Evolutionary conservation across 148 eudicot species (phyloP), one percentile per base, ranked within the genome.

Genomic region (Fagopyrum tataricum): DNA sequence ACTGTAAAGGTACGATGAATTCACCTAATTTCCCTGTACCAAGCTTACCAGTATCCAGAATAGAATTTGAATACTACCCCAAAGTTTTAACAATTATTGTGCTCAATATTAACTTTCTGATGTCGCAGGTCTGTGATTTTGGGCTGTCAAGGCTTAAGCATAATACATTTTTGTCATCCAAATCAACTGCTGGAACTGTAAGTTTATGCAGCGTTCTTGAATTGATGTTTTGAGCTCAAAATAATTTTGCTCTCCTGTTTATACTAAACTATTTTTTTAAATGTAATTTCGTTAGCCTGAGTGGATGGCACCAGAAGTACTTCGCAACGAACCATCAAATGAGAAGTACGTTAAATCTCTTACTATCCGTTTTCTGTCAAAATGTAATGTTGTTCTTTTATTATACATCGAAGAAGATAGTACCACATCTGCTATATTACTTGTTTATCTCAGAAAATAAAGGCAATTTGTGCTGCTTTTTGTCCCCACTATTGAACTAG

Each of bases 261-360:
- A 73, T 77, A 73, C 77, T 82, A 17, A 75, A 53, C 9, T 72
- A 75, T 78, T 67, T 26, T 56, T 17, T 73, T 31, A 31, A 1
- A 51, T 76, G 55, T 77, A 75, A 14, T 77, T 71, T 49, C 53
- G 66, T 69, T 74, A 95, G 99, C 97, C 99, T 37, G 97, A 95
- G 80, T 95, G 99, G 99, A 95, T 95, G 99, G 99, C 99, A 37
- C 99, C 99, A 15, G 99, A 95, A 86, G 99, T 95, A 72, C 96
- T 95, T 62, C 91, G 99, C 73, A 95, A 95, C 78, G 99, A 95
- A 82, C 96, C 86, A 75, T 91, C 99, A 78, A 91, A 90, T 79
- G 99, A 95, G 77, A 95, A 95, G 99, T 95, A 78, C 90, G 98
- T 89, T 55, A 5, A 64, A 37, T 64, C 9, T 64, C 44, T 15